Evolutionary conservation across 176 grass and related monocot species (phyloP).

Genomic region (Poa annua): DNA sequence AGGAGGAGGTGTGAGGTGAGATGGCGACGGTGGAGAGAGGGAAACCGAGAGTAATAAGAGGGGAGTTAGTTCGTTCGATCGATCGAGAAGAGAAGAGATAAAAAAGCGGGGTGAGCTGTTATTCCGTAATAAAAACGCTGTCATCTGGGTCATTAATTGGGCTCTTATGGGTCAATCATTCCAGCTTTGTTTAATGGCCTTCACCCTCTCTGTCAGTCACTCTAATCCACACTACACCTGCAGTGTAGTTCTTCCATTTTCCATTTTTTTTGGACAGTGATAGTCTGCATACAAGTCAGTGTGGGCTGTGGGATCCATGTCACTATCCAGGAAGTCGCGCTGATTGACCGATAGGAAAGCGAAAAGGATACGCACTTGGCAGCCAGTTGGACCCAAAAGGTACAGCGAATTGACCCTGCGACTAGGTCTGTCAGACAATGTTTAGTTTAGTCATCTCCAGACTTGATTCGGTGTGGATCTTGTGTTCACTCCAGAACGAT

Average conservation of each 20-base stretch:
- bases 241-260: neutral
- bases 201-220: neutral
- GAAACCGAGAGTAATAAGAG: slow-evolving; percentile 35
- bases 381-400: neutral
- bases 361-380: neutral
- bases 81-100: slow-evolving; percentile 5
- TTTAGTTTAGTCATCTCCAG: neutral
- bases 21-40: neutral
- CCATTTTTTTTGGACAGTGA: neutral
- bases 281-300: neutral
- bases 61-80: slow-evolving; percentile 40
- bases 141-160: slow-evolving; percentile 38
- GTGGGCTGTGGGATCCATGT: slow-evolving; percentile 8
- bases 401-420: neutral
- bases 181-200: slow-evolving; percentile 37
- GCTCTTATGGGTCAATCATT: slow-evolving; percentile 61
- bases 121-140: slow-evolving; percentile 3
- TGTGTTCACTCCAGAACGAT: neutral
- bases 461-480: neutral
- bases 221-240: neutral
- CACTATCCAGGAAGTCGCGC: neutral
- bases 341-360: slow-evolving; percentile 7
- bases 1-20: neutral
- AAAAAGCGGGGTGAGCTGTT: slow-evolving; percentile 26
- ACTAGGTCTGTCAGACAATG: neutral